Evolutionary conservation across 1,139 yeast species (phyloP), one percentile per base, ranked within the genome.

Genomic region (Blastobotrys capitulatus): DNA sequence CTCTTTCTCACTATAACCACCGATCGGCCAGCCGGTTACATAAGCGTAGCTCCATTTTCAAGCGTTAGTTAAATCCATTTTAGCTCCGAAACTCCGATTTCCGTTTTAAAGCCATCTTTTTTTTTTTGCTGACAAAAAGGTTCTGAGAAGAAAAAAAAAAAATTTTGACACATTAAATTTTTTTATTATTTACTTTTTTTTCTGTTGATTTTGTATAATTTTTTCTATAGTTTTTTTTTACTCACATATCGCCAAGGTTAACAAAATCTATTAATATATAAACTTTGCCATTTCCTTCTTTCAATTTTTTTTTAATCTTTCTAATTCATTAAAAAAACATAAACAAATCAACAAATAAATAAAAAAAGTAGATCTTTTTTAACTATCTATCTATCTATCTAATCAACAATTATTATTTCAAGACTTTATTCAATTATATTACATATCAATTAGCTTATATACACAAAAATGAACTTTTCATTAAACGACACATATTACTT

Each of bases 401-500:
- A n/a, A 22, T 5, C 25, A 5, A 22, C 25, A 22, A 22, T 22
- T 22, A 22, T 22, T n/a, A n/a, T n/a, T n/a, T n/a, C n/a, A n/a
- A n/a, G n/a, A n/a, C n/a, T n/a, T n/a, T n/a, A n/a, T n/a, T n/a
- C n/a, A n/a, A n/a, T n/a, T n/a, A n/a, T n/a, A n/a, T n/a, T n/a
- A n/a, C n/a, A n/a, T n/a, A n/a, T n/a, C 29, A 26, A 10, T 26
- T 26, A 26, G 10, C 29, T 7, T 10, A 26, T 26, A 26, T 9
- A 6, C 37, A 34, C 16, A 10, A 16, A 13, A 37, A 37, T 19
- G 22, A 29, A 9, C 12, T 20, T 16, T 18, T 6, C 26, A 2
- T 2, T 37, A 5, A 16, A 37, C n/a, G 78, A 80, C 59, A 75
- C 86, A 8, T 83, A 82, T 64, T 65, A 78, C 29, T 74, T 85